Conservation (phyloP, 192 early-diverging fungal species). For the Podila epigama region DNA sequence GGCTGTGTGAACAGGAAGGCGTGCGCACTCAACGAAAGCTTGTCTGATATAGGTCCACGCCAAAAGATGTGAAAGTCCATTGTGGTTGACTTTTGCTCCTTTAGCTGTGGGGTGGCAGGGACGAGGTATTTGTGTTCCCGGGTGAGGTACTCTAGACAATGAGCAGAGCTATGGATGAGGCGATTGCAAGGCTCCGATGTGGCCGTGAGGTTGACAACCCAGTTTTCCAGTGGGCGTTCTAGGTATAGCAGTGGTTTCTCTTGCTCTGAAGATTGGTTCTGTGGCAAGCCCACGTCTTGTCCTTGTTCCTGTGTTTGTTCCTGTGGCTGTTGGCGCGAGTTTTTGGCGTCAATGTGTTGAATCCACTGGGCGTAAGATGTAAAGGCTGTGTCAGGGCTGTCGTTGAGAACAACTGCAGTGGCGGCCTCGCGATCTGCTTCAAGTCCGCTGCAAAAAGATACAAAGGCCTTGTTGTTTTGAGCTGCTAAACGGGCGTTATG, state of each 20-base stretch:
- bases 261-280: too few species aligned
- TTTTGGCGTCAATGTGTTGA: conserved; percentile 19
- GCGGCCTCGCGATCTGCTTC: background rate
- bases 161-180: conserved; percentile 28
- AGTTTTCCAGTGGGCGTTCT: conserved; percentile 18
- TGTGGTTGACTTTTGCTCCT: background rate
- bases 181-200: conserved; percentile 18
- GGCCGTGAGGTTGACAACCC: conserved; percentile 33
- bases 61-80: conserved; percentile 53
- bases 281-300: too few species aligned
- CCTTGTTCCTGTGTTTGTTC: background rate
- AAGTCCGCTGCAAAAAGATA: background rate
- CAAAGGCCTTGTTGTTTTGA: background rate
- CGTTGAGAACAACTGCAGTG: background rate
- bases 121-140: conserved; percentile 33
- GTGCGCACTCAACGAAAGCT: conserved; percentile 22
- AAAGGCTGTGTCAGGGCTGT: conserved; percentile 3
- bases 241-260: too few species aligned
- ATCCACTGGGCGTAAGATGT: conserved; percentile 29
- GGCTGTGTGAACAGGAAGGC: conserved; percentile 48
- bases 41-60: conserved; percentile 47
- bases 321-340: background rate
- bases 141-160: conserved; percentile 21
- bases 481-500: background rate
- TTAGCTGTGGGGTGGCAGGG: conserved; percentile 1